A percentile compares a stretch with the other conserved stretches of the same genome.
Conservation (phyloP, 495 filamentous ascomycete genomes). For the Terfezia boudieri region DNA sequence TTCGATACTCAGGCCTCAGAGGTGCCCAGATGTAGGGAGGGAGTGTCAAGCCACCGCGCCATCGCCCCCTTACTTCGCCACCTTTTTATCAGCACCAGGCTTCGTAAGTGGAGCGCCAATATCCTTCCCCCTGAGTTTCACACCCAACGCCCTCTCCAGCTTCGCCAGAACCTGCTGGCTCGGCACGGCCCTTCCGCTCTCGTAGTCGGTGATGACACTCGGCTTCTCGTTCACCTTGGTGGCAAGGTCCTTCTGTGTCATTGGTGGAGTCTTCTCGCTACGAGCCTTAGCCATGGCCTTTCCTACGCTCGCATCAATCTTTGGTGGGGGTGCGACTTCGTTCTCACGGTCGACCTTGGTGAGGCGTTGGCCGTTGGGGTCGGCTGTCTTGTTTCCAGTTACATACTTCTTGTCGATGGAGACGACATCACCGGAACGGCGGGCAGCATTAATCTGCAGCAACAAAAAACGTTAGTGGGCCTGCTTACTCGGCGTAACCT, state of each 20-base stretch:
- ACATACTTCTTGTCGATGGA: conserved; percentile 73
- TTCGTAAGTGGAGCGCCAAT: conserved; percentile 11
- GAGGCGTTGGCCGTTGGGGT: conserved; percentile 67
- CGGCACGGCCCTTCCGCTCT: conserved; percentile 56
- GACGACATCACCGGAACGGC: conserved; percentile 50
- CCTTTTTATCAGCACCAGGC: conserved; percentile 15
- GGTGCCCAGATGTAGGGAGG: too few species aligned
- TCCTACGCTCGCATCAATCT: conserved; percentile 56
- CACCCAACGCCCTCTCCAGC: conserved; percentile 68
- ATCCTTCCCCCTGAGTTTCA: conserved; percentile 50
- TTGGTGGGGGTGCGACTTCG: conserved; percentile 93
- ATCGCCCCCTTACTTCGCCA: too few species aligned
- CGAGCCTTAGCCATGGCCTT: conserved; percentile 58
- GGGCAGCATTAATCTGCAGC: conserved; percentile 53
- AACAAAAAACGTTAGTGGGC: not conserved
- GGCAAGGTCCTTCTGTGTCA: conserved; percentile 93
- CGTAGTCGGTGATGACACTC: conserved; percentile 60
- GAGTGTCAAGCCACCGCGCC: too few species aligned
- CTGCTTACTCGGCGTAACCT: too few species aligned
- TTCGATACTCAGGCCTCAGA: too few species aligned
- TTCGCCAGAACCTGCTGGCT: conserved; percentile 62
- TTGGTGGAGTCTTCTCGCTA: conserved; percentile 50
- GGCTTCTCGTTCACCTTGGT: conserved; percentile 79
- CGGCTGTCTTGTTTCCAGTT: conserved; percentile 10
- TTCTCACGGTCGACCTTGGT: conserved; percentile 97